Evolutionary conservation across 352 stramenopile genomes (phyloP), one percentile per base, ranked within the genome.

Genomic region (Thraustotheca clavata): DNA sequence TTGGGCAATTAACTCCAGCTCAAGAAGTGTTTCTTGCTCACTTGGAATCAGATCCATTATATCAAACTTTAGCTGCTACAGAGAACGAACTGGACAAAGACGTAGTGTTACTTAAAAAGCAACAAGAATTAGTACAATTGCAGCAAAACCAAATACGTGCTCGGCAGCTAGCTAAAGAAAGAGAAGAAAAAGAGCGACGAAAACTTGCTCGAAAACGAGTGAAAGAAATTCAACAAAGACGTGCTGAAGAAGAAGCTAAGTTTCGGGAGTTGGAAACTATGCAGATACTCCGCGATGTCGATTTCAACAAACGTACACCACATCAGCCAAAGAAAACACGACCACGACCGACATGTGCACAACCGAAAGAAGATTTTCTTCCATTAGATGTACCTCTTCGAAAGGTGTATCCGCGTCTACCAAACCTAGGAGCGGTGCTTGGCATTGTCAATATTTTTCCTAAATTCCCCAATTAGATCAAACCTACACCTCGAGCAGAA

Each of bases 261-360:
- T 65, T 65, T 29, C 57, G 35, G 16, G 27, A 29, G 0, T 46
- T 65, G 3, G 57, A 65, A 31, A 65, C 35, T 4, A 65, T 65
- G 57, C 14, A 29, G 12, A 65, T 65, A 24, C 40, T 65, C 35
- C 46, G 47, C 16, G 39, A 52, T 14, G 57, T 65, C 2, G 57
- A 24, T 22, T 27, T 49, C 11, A 12, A 24, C 7, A 65, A 52
- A 31, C 11, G n/a, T 11, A 18, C 43, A 18, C 43, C 38, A 18
- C 16, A 20, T 43, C 16, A 24, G 43, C 31, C 43, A 9, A 52
- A 52, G 43, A 52, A 52, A 18, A 11, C 43, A 14, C 31, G 43
- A 31, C 36, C 38, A 12, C 33, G 39, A 3, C 33, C 33, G 7
- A 35, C 18, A 31, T 29, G 24, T 11, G 43, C 18, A 8, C 24